Evolutionary conservation across 1,139 yeast genomes (phyloP).

Genomic region (Geotrichum macrosporum): DNA sequence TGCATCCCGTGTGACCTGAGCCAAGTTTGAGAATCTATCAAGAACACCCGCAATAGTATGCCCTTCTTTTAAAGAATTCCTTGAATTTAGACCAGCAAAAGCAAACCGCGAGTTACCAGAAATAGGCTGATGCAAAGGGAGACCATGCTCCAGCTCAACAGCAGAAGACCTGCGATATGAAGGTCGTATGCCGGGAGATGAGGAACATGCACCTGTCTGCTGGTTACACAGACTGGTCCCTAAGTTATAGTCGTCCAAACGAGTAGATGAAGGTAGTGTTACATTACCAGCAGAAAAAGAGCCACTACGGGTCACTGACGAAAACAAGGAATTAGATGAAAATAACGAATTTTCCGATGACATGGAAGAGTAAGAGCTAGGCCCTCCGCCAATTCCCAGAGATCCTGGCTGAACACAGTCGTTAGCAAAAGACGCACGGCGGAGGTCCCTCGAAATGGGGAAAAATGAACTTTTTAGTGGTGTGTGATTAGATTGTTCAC

Average conservation of each 20-base stretch:
- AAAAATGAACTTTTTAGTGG: neutral
- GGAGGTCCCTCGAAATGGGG: neutral
- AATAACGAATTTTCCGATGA: conserved; percentile 1
- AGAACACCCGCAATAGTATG: conserved; percentile 6
- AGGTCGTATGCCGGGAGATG: neutral
- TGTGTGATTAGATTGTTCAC: neutral
- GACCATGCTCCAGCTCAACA: conserved; percentile 1
- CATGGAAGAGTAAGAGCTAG: conserved; percentile 4
- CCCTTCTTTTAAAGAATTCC: neutral
- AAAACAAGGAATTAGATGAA: conserved; percentile 4
- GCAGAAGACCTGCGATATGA: conserved; percentile 9
- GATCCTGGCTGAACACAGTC: too few species aligned
- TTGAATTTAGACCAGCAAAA: neutral
- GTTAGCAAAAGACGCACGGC: neutral
- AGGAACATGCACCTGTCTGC: neutral
- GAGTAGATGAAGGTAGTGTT: neutral
- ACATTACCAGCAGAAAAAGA: conserved; percentile 3
- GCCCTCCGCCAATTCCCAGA: neutral
- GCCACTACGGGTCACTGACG: neutral
- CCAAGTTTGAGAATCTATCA: conserved; percentile 63
- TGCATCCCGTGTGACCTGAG: conserved; percentile 74
- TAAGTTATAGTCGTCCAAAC: neutral
- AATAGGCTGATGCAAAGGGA: neutral
- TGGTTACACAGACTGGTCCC: conserved; percentile 2
- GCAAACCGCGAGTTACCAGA: neutral